Conservation (phyloP, 169 alveolate species). For the Plasmodium berghei region DNA sequence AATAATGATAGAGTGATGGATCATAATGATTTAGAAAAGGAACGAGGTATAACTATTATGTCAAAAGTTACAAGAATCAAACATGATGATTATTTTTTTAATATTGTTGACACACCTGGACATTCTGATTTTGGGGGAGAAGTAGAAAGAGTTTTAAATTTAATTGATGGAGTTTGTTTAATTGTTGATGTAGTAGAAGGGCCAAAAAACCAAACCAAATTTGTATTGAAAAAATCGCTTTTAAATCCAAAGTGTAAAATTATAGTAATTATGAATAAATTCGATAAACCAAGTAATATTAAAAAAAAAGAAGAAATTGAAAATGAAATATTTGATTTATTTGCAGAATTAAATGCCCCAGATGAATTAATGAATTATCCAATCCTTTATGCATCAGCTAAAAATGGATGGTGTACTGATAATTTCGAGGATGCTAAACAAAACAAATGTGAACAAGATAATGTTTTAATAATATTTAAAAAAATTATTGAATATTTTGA, state of each 20-base stretch:
- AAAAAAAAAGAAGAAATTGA: slow-evolving; percentile 92
- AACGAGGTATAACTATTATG: slow-evolving; percentile 98
- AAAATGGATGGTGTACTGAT: slow-evolving; percentile 87
- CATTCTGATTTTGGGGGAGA: slow-evolving; percentile 99
- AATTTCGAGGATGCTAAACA: slow-evolving; percentile 69
- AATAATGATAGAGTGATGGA: slow-evolving; percentile 89
- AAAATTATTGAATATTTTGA: slow-evolving; percentile 75
- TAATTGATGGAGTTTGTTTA: slow-evolving; percentile 97
- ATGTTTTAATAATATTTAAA: slow-evolving; percentile 66
- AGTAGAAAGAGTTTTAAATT: slow-evolving; percentile 95
- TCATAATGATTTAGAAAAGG: slow-evolving; percentile 94
- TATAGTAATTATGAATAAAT: slow-evolving; percentile 84
- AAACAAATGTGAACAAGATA: slow-evolving; percentile 47
- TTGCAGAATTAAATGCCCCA: slow-evolving; percentile 90
- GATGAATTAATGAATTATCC: slow-evolving; percentile 95
- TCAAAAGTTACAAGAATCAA: slow-evolving; percentile 95
- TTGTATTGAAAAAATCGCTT: slow-evolving; percentile 84
- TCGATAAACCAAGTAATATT: slow-evolving; percentile 84
- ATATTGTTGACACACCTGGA: slow-evolving; percentile 93
- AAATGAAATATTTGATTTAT: slow-evolving; percentile 94
- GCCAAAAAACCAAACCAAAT: slow-evolving; percentile 93
- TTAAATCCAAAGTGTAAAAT: slow-evolving; percentile 84
- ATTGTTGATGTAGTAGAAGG: slow-evolving; percentile 98
- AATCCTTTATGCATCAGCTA: slow-evolving; percentile 93
- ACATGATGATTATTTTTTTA: slow-evolving; percentile 88